A percentile compares a stretch with the other conserved stretches of the same genome.
These are phyloP conservation scores for Talaromyces sp. DNA, from an alignment of 2,329 filamentous ascomycete genomes.

Conservation along the genomic window DNA sequence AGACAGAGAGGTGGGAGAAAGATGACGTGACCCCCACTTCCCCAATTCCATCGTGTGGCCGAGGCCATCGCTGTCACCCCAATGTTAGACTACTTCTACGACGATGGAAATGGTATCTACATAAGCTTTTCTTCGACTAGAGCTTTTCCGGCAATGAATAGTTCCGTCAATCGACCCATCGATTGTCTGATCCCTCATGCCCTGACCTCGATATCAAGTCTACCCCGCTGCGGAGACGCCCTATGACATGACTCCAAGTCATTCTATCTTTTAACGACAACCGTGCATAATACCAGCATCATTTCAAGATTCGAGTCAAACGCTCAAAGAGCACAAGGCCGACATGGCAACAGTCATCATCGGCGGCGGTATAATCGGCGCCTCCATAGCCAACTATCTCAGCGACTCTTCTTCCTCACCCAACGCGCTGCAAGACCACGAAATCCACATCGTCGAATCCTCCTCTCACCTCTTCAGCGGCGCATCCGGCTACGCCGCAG, in stretches of 20 bases:
- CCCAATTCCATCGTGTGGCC: background rate
- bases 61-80: background rate
- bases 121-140: background rate
- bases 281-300: background rate
- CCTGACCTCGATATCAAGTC: background rate
- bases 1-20: background rate
- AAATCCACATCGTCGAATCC: slow-evolving; percentile 58
- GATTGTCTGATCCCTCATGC: background rate
- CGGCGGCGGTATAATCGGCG: slow-evolving; percentile 66
- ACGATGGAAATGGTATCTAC: background rate
- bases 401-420: slow-evolving; percentile 38
- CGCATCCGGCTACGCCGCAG: slow-evolving; percentile 69
- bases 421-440: slow-evolving; percentile 21
- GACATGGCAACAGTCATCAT: slow-evolving; percentile 58
- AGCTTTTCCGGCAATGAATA: too few relatives aligned
- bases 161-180: background rate
- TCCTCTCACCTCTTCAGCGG: slow-evolving; percentile 63
- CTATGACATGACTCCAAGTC: slow-evolving; percentile 4
- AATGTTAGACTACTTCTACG: background rate
- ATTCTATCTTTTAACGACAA: background rate
- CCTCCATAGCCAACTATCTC: slow-evolving; percentile 70
- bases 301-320: background rate
- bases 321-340: background rate
- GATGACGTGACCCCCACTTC: background rate
- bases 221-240: slow-evolving; percentile 17